Conservation (phyloP, 1,284 basidiomycete genomes). For the Bondarzewia mesenterica region DNA sequence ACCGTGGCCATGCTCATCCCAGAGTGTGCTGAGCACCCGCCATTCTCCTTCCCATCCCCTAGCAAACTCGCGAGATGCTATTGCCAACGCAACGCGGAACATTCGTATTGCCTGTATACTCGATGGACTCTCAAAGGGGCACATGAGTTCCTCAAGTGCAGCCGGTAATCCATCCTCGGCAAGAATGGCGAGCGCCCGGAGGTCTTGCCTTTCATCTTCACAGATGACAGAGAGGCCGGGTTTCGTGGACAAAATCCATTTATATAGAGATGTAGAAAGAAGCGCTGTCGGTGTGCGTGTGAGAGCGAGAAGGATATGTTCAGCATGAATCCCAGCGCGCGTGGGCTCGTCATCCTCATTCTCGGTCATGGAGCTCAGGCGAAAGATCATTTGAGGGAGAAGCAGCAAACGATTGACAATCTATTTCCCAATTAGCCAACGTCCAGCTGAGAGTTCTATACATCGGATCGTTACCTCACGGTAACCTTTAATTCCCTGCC, state of each 20-base stretch:
- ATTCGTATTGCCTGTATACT: conserved; percentile 43
- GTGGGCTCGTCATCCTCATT: conserved; percentile 41
- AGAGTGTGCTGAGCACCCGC: conserved; percentile 44
- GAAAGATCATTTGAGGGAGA: conserved; percentile 53
- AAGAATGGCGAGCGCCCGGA: conserved; percentile 52
- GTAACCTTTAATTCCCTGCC: conserved; percentile 63
- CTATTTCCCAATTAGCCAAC: conserved; percentile 24
- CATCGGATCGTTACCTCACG: conserved; percentile 35
- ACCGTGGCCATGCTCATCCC: conserved; percentile 50
- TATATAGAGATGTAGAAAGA: conserved; percentile 46
- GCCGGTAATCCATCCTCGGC: conserved; percentile 55
- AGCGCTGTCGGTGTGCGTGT: conserved; percentile 52
- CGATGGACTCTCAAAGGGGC: conserved; percentile 39
- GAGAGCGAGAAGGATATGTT: conserved; percentile 57
- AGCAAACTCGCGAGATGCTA: conserved; percentile 43
- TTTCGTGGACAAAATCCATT: conserved; percentile 44
- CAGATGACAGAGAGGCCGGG: conserved; percentile 51
- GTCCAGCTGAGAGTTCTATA: not conserved
- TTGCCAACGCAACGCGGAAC: conserved; percentile 52
- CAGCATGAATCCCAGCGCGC: conserved; percentile 54
- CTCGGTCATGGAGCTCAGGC: conserved; percentile 56
- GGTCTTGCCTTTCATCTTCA: conserved; percentile 45
- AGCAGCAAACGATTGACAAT: conserved; percentile 60
- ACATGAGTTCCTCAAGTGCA: conserved; percentile 54
- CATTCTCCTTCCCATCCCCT: conserved; percentile 42